Conservation (phyloP, 2,329 filamentous ascomycete genomes). For the Sarocladium strictum region DNA sequence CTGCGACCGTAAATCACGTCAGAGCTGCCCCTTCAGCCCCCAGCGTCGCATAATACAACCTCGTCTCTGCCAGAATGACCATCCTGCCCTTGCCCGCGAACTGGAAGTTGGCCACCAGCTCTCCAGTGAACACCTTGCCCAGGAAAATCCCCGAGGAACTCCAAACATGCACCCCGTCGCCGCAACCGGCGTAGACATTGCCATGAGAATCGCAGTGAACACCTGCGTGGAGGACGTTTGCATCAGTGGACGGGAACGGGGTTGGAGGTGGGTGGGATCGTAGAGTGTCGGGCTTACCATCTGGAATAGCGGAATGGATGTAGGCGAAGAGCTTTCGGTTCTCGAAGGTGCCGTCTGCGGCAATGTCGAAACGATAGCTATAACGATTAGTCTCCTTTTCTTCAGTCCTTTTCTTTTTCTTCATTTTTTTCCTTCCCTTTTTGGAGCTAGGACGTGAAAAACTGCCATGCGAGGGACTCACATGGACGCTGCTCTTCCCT, state of each 20-base stretch:
- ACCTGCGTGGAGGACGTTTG: too few relatives aligned
- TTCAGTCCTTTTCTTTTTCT: too few relatives aligned
- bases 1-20: slow-evolving; percentile 8
- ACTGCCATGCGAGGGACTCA: slow-evolving; percentile 27
- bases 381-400: neutral
- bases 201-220: slow-evolving; percentile 49
- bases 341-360: slow-evolving; percentile 37
- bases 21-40: slow-evolving; percentile 16
- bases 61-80: slow-evolving; percentile 29
- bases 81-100: slow-evolving; percentile 32
- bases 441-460: too few relatives aligned
- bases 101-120: slow-evolving; percentile 38
- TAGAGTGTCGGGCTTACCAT: slow-evolving; percentile 47
- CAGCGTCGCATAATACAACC: slow-evolving; percentile 25
- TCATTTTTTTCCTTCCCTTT: too few relatives aligned
- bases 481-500: slow-evolving; percentile 39
- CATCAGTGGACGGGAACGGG: too few relatives aligned
- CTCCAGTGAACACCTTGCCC: slow-evolving; percentile 50
- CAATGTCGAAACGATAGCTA: slow-evolving; percentile 41
- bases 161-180: slow-evolving; percentile 44
- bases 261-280: too few relatives aligned
- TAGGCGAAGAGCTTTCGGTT: slow-evolving; percentile 52
- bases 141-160: slow-evolving; percentile 38
- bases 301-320: slow-evolving; percentile 46
- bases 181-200: slow-evolving; percentile 46